Conservation (phyloP, 176 grass and related monocot genomes). For the Rhynchospora tenuis region DNA sequence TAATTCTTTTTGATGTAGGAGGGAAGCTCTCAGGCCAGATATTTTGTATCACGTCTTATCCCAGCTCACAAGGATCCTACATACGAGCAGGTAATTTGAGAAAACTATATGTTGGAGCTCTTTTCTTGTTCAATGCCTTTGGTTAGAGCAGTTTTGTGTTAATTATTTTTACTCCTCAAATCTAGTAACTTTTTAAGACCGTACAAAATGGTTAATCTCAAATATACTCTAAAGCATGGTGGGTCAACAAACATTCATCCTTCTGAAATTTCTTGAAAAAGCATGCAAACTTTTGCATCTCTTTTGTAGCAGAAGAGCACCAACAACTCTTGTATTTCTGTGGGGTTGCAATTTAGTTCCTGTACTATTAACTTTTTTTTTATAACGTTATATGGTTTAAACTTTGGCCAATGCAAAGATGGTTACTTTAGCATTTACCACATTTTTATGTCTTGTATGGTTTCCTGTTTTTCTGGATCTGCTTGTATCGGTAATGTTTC, state of each 20-base stretch:
- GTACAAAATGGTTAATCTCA: not conserved
- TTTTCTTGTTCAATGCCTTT: not conserved
- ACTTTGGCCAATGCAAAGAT: not conserved
- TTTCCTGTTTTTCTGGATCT: not conserved
- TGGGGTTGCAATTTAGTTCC: not conserved
- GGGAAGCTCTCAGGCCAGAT: conserved; percentile 92
- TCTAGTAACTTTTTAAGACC: not conserved
- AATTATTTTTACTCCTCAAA: not conserved
- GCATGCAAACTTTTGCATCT: not conserved
- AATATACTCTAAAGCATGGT: not conserved
- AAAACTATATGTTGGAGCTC: not conserved
- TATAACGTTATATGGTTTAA: not conserved
- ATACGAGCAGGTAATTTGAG: conserved; percentile 76
- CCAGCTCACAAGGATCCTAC: conserved; percentile 99
- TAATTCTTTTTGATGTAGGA: conserved; percentile 38
- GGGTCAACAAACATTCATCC: not conserved
- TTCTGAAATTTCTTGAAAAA: not conserved
- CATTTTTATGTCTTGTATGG: not conserved
- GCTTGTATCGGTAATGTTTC: not conserved
- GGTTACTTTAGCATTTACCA: not conserved
- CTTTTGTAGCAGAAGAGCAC: not conserved
- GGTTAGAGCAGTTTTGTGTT: not conserved
- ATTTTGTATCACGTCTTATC: conserved; percentile 96
- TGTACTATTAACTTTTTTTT: not conserved
- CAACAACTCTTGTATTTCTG: not conserved